A percentile compares a stretch with the other conserved stretches of the same genome.
Conservation (phyloP, 2,329 filamentous ascomycete species). For the Chaetomiaceae sp. region DNA sequence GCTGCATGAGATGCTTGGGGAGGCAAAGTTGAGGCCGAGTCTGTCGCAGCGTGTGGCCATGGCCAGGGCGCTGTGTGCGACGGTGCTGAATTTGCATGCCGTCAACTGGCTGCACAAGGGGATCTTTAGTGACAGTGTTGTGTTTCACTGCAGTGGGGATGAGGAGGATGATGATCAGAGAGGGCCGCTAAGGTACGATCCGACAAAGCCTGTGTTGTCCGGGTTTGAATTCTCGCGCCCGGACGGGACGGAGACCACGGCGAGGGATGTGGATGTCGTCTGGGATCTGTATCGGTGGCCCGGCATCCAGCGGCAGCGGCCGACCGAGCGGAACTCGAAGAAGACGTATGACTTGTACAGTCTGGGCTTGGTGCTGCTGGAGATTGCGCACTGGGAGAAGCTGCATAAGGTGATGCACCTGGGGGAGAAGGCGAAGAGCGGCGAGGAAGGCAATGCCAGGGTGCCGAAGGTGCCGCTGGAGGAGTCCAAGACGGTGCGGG, state of each 20-base stretch:
- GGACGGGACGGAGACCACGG: conserved; percentile 23
- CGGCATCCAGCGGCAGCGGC: conserved; percentile 22
- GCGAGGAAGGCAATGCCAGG: not conserved
- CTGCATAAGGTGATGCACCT: conserved; percentile 36
- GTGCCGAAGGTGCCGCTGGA: conserved; percentile 17
- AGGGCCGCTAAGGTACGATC: conserved; percentile 12
- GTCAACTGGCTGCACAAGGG: conserved; percentile 53
- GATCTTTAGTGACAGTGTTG: conserved; percentile 44
- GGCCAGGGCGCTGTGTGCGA: conserved; percentile 22
- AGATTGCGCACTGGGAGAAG: conserved; percentile 48
- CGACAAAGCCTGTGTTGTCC: conserved; percentile 36
- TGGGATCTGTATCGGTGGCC: conserved; percentile 29
- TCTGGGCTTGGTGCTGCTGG: conserved; percentile 45
- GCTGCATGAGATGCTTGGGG: conserved; percentile 20
- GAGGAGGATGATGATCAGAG: conserved; percentile 18
- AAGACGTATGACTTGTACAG: conserved; percentile 45
- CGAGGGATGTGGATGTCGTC: conserved; percentile 18
- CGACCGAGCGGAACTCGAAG: conserved; percentile 24
- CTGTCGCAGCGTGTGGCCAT: conserved; percentile 21
- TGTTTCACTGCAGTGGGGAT: conserved; percentile 40
- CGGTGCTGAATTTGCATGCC: conserved; percentile 40
- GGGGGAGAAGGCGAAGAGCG: not conserved
- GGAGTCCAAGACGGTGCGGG: conserved; percentile 22
- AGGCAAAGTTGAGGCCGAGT: conserved; percentile 9
- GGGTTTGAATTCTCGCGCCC: conserved; percentile 50